Evolutionary conservation across 257 asterid species (phyloP).

Genomic region (Voacanga thouarsii): DNA sequence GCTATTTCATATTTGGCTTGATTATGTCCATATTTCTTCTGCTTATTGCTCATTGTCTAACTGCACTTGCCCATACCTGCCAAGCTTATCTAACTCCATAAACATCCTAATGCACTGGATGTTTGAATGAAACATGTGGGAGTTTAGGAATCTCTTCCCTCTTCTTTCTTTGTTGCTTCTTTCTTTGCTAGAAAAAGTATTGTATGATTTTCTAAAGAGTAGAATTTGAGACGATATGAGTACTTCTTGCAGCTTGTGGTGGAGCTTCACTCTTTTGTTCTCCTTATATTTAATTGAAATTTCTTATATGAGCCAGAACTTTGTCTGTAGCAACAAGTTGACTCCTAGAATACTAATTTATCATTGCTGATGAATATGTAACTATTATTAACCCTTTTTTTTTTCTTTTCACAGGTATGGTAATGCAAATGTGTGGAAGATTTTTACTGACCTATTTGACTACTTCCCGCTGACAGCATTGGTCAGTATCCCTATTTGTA

Average conservation of each 20-base stretch:
- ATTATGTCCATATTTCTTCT: neutral
- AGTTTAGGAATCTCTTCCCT: neutral
- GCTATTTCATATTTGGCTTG: neutral
- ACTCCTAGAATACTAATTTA: neutral
- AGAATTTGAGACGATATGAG: neutral
- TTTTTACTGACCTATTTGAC: conserved; percentile 86
- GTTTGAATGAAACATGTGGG: neutral
- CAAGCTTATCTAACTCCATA: neutral
- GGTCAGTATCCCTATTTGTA: conserved; percentile 47
- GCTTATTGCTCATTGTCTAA: neutral
- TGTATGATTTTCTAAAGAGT: neutral
- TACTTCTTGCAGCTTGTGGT: neutral
- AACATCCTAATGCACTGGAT: neutral
- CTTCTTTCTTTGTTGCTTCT: neutral
- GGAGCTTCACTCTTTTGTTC: too few relatives aligned
- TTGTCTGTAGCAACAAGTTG: too few relatives aligned
- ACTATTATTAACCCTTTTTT: conserved; percentile 1
- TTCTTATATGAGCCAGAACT: conserved; percentile 1
- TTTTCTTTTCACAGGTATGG: conserved; percentile 58
- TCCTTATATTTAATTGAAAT: neutral
- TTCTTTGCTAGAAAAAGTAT: neutral
- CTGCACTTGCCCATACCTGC: neutral
- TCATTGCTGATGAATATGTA: neutral
- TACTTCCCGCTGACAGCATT: conserved; percentile 91
- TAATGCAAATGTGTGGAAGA: conserved; percentile 92